A percentile compares a stretch with the other conserved stretches of the same genome.
Evolutionary conservation across 768 basidiomycete species (phyloP).

Genomic region (Galerina marginata): DNA sequence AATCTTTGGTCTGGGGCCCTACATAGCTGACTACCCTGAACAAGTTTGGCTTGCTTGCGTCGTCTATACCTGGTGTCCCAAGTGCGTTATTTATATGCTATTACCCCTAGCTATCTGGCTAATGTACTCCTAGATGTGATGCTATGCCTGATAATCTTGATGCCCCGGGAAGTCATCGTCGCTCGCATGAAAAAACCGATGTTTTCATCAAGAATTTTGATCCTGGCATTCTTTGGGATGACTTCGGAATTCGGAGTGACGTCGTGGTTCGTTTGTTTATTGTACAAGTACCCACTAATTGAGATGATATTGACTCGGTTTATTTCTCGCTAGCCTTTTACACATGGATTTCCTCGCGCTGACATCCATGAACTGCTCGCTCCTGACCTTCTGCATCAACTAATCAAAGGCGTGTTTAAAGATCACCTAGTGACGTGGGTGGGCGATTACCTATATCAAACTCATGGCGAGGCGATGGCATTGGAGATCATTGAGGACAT

Average conservation of each 20-base stretch:
- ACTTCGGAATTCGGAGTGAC: constrained; percentile 33
- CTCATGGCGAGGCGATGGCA: constrained; percentile 21
- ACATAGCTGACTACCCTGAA: constrained; percentile 45
- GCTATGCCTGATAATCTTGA: constrained; percentile 23
- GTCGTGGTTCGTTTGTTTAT: neutral
- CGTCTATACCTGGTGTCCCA: constrained; percentile 32
- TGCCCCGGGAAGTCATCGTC: constrained; percentile 12
- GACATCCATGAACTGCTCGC: constrained; percentile 40
- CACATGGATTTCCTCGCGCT: constrained; percentile 33
- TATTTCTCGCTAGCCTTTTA: constrained; percentile 32
- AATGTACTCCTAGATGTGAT: constrained; percentile 22
- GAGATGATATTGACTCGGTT: neutral
- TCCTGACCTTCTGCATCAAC: constrained; percentile 43
- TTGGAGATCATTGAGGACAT: constrained; percentile 41
- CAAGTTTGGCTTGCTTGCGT: constrained; percentile 34
- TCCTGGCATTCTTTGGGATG: constrained; percentile 35
- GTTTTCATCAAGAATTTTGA: constrained; percentile 28
- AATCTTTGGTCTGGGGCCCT: constrained; percentile 36
- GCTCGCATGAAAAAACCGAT: constrained; percentile 29
- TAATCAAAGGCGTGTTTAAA: constrained; percentile 48
- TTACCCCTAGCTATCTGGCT: no score
- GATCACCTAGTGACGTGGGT: constrained; percentile 48
- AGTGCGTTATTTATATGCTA: constrained; percentile 15
- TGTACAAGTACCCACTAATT: neutral
- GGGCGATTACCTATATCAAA: constrained; percentile 32